Evolutionary conservation across 306 rosid genomes (phyloP).

Genomic region (Begonia loranthoides): DNA sequence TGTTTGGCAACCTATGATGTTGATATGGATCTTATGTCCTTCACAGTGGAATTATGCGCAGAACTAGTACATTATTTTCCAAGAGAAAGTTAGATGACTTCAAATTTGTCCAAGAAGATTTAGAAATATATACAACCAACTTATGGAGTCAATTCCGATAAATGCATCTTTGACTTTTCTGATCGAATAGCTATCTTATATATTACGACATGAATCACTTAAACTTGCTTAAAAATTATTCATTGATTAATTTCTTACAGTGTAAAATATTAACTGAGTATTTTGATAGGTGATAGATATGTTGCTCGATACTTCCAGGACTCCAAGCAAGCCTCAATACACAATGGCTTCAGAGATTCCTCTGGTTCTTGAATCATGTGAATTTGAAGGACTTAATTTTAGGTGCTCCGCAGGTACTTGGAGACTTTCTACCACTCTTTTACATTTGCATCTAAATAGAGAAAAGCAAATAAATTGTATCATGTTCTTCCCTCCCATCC

Average conservation of each 20-base stretch:
- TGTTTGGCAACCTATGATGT: neutral
- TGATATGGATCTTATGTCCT: neutral
- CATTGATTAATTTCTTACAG: neutral
- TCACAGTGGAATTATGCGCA: neutral
- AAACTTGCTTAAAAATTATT: neutral
- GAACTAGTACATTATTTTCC: no score
- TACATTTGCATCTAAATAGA: neutral
- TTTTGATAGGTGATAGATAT: constrained; percentile 53
- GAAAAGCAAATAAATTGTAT: neutral
- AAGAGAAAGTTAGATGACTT: no score
- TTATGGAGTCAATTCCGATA: no score
- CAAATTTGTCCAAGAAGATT: no score
- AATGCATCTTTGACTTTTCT: no score
- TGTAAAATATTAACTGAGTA: constrained; percentile 9
- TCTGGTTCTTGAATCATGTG: constrained; percentile 80
- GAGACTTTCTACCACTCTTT: neutral
- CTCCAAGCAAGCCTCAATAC: constrained; percentile 79
- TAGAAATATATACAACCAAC: no score
- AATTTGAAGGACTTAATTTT: constrained; percentile 62
- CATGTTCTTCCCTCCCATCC: no score
- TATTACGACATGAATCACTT: neutral
- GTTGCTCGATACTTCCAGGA: constrained; percentile 42
- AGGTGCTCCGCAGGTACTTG: constrained; percentile 66
- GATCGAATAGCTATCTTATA: neutral
- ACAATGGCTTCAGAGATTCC: constrained; percentile 76